Evolutionary conservation across 2,329 filamentous ascomycete species (phyloP).

Genomic region (Curvularia sp.): DNA sequence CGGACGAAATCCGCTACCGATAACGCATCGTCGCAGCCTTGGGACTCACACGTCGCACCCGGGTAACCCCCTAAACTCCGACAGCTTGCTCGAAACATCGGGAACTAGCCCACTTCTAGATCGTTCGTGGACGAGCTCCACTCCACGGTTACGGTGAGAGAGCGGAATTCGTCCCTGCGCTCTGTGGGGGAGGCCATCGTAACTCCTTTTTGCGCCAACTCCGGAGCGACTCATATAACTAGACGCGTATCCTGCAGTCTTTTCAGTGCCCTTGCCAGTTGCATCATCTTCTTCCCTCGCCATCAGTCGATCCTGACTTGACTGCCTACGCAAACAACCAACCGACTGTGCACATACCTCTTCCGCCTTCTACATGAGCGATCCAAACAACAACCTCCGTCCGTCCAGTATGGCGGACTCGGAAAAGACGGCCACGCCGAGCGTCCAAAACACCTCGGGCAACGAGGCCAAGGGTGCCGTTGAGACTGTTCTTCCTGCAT

Average conservation of each 20-base stretch:
- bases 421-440: constrained; percentile 43
- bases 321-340: background rate
- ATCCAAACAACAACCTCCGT: constrained; percentile 35
- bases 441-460: constrained; percentile 29
- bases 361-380: constrained; percentile 28
- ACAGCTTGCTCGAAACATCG: background rate
- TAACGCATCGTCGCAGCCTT: background rate
- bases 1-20: background rate
- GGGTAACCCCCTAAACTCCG: background rate
- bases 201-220: background rate
- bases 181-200: background rate
- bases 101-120: background rate
- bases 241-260: background rate
- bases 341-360: constrained; percentile 1
- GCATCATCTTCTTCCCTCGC: background rate
- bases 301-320: background rate
- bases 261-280: background rate
- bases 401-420: constrained; percentile 44
- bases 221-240: background rate
- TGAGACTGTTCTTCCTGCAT: constrained; percentile 35
- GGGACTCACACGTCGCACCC: background rate
- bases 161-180: background rate
- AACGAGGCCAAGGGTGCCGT: constrained; percentile 39
- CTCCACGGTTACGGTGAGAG: background rate
- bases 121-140: background rate